Percentiles rank a stretch among this genome's conserved stretches.
phyloP scores from a whole-genome alignment of 306 rosid species.

The Dalbergia cultrata region DNA sequence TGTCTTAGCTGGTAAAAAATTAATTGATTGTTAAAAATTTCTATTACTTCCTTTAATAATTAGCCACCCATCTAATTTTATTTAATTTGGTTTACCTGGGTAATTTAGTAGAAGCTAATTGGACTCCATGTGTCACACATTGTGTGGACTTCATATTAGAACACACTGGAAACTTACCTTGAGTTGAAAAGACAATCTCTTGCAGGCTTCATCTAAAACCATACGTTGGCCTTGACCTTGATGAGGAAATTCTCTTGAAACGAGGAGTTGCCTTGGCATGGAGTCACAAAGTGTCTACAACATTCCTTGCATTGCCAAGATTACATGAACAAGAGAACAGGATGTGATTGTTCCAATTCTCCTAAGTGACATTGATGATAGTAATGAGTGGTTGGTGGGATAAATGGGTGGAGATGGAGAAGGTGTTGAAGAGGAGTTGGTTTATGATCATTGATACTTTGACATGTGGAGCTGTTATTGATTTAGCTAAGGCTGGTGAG shows the following conservation, averaged over 20 bases:
- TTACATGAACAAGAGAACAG: neutral
- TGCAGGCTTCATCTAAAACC: neutral
- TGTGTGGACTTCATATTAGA: slow-evolving; percentile 1
- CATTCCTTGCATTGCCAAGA: neutral
- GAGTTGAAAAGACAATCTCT: neutral
- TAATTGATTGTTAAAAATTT: no score
- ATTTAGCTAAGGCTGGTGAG: neutral
- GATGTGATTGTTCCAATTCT: neutral
- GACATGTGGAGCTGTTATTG: neutral
- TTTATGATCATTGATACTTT: neutral
- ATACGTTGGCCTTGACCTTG: neutral
- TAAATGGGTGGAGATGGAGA: neutral
- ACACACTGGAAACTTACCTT: neutral
- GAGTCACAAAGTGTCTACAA: neutral
- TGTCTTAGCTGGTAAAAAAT: no score
- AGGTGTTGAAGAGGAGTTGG: neutral
- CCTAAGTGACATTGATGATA: neutral
- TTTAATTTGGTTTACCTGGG: no score
- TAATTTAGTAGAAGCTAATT: neutral
- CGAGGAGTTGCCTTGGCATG: no score
- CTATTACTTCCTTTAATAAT: no score
- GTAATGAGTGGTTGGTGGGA: slow-evolving; percentile 12
- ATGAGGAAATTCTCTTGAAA: neutral
- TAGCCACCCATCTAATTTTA: no score
- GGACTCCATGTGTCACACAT: neutral